phyloP scores from a whole-genome alignment of 208 protist genomes.

The Angomonas ambiguus region DNA sequence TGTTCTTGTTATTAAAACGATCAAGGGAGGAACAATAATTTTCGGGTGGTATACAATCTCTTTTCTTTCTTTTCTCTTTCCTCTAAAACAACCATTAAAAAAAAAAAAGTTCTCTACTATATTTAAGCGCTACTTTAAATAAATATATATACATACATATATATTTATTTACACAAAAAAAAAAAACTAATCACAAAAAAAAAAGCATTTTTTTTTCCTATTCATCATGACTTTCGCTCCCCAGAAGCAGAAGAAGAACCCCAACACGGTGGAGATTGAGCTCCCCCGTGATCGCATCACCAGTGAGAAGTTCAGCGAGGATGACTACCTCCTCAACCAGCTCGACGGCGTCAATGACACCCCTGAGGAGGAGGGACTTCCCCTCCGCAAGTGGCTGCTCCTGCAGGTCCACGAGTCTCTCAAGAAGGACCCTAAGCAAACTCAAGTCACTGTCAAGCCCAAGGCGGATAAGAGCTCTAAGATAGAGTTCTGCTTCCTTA shows the following conservation, averaged over 20 bases:
- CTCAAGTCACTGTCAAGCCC: slow-evolving; percentile 43
- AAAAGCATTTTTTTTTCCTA: neutral
- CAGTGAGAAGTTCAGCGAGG: slow-evolving; percentile 34
- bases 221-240: neutral
- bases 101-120: no score
- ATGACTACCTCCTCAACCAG: slow-evolving; percentile 67
- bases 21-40: neutral
- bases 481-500: slow-evolving; percentile 37
- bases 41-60: neutral
- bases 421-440: slow-evolving; percentile 42
- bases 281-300: slow-evolving; percentile 45
- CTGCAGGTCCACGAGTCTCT: slow-evolving; percentile 41
- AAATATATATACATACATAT: neutral
- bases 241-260: slow-evolving; percentile 17
- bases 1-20: neutral
- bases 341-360: slow-evolving; percentile 62
- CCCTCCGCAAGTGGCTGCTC: slow-evolving; percentile 73
- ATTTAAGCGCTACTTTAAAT: no score
- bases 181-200: neutral
- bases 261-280: slow-evolving; percentile 35
- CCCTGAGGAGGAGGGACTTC: slow-evolving; percentile 64
- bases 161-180: neutral
- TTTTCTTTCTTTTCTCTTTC: neutral
- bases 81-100: no score
- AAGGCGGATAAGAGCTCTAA: slow-evolving; percentile 42